Evolutionary conservation across 352 stramenopile species (phyloP).

Genomic region (Pythium grandisporangium): DNA sequence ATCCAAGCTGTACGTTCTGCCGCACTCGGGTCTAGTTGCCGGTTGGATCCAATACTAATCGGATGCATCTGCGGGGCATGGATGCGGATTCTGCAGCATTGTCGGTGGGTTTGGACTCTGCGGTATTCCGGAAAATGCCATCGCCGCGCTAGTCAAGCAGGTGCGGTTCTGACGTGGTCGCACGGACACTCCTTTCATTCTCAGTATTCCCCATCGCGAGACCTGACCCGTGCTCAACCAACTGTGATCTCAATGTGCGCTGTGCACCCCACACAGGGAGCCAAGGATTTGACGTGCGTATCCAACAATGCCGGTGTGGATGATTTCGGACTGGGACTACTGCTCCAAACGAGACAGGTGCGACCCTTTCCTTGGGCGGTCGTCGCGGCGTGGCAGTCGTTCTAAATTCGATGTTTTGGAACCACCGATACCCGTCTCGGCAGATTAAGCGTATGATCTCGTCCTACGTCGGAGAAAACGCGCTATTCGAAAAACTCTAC

Average conservation of each 20-base stretch:
- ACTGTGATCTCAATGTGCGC: not conserved
- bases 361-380: not conserved
- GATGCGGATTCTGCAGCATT: conserved; percentile 39
- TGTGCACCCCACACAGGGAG: conserved; percentile 23
- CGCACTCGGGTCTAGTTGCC: not conserved
- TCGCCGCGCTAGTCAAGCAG: conserved; percentile 75
- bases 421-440: not conserved
- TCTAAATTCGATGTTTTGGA: too few species aligned
- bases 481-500: conserved; percentile 90
- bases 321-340: conserved; percentile 88
- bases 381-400: too few species aligned
- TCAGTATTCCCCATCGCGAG: too few species aligned
- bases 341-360: conserved; percentile 90
- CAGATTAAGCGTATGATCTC: conserved; percentile 96
- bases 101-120: conserved; percentile 90
- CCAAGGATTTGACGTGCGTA: conserved; percentile 83
- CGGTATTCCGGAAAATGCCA: conserved; percentile 89
- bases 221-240: too few species aligned
- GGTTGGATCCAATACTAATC: not conserved
- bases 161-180: conserved; percentile 11
- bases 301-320: conserved; percentile 94
- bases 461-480: conserved; percentile 96
- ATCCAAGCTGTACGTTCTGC: conserved; percentile 50
- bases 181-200: too few species aligned
- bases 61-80: too few species aligned